Percentiles rank a stretch among this genome's conserved stretches.
Conservation (phyloP, 768 basidiomycete species). For the Leucocoprinus leucothites region DNA sequence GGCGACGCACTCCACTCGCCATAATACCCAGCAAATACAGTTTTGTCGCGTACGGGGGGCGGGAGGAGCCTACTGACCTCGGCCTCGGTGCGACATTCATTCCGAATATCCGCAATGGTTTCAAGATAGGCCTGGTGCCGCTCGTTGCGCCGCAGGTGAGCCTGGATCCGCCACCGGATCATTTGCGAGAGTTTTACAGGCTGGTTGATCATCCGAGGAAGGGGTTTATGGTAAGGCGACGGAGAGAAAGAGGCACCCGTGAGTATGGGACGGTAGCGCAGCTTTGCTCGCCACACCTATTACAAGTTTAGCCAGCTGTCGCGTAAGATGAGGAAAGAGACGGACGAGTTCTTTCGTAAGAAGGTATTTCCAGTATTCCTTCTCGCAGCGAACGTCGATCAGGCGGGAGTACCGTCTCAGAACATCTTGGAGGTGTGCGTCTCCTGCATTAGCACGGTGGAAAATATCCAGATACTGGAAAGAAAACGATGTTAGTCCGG, state of each 20-base stretch:
- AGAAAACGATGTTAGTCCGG: background rate
- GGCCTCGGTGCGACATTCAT: constrained; percentile 36
- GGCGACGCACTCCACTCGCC: constrained; percentile 40
- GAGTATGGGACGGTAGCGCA: constrained; percentile 61
- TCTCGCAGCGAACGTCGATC: constrained; percentile 48
- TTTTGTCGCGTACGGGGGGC: background rate
- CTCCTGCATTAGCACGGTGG: constrained; percentile 48
- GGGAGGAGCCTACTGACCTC: constrained; percentile 16
- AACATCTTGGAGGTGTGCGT: constrained; percentile 40
- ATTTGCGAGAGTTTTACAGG: constrained; percentile 70
- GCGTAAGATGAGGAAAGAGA: background rate
- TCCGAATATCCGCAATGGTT: constrained; percentile 24
- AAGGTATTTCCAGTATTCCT: constrained; percentile 43
- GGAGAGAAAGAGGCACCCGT: constrained; percentile 73
- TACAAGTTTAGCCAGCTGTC: background rate
- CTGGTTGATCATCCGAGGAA: constrained; percentile 81
- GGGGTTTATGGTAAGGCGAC: constrained; percentile 58
- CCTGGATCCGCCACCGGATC: constrained; percentile 45
- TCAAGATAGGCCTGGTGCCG: constrained; percentile 29
- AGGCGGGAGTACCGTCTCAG: constrained; percentile 58
- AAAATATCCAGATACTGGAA: constrained; percentile 62
- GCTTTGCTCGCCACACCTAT: constrained; percentile 54
- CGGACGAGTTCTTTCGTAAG: constrained; percentile 52
- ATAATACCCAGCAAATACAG: constrained; percentile 20
- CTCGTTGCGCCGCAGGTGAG: constrained; percentile 40